Conservation (phyloP, 192 early-diverging fungal genomes). For the Coemansia sp. region DNA sequence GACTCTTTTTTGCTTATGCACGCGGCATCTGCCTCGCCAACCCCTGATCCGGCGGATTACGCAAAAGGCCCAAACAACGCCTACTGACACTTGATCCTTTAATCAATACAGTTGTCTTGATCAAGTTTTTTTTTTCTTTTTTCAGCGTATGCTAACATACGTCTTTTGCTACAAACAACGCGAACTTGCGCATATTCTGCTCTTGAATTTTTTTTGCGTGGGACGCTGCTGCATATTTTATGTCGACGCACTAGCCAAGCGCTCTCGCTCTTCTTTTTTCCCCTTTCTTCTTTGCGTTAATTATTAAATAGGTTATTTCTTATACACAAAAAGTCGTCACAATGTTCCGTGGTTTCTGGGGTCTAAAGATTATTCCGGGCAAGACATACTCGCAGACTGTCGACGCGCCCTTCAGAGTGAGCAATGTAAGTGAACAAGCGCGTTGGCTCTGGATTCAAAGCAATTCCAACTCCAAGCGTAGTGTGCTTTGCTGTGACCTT, state of each 20-base stretch:
- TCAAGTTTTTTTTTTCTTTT: slow-evolving; percentile 2
- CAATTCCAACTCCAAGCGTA: background rate
- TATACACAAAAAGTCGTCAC: slow-evolving; percentile 2
- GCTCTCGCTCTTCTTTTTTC: too few relatives aligned
- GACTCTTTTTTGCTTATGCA: too few relatives aligned
- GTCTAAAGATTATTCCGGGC: slow-evolving; percentile 64
- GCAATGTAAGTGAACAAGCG: slow-evolving; percentile 54
- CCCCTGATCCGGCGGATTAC: too few relatives aligned
- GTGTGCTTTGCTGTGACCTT: background rate
- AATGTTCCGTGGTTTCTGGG: slow-evolving; percentile 61
- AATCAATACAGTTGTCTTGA: background rate
- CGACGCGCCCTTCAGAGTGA: slow-evolving; percentile 72
- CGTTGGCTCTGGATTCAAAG: background rate
- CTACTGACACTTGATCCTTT: background rate
- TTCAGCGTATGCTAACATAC: background rate
- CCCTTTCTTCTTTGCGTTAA: slow-evolving; percentile 4
- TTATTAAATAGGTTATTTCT: slow-evolving; percentile 1
- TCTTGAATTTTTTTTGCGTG: slow-evolving; percentile 1
- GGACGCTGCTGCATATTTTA: too few relatives aligned
- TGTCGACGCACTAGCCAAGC: too few relatives aligned
- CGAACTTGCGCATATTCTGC: background rate
- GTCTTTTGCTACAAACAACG: background rate
- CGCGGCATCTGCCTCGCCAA: too few relatives aligned
- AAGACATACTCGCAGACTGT: slow-evolving; percentile 78
- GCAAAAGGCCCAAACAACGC: background rate